phyloP scores from a whole-genome alignment of 2,329 filamentous ascomycete genomes.

The Cladophialophora chaetospira region DNA sequence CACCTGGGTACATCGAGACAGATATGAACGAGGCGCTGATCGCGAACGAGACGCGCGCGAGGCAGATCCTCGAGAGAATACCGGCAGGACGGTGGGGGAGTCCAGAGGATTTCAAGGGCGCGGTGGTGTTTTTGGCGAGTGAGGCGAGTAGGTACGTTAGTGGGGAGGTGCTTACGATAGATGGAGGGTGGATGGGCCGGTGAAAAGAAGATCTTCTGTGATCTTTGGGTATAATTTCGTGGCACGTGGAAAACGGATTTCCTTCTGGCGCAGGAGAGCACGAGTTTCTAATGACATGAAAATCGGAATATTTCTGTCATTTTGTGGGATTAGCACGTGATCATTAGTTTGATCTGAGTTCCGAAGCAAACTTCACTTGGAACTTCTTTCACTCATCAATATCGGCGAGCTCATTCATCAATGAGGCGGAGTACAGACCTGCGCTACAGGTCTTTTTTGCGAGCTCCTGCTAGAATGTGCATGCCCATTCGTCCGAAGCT shows the following conservation, averaged over 20 bases:
- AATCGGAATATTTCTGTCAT: neutral
- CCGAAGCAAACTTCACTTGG: neutral
- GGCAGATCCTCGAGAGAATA: conserved; percentile 76
- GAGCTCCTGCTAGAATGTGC: neutral
- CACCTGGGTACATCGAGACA: conserved; percentile 88
- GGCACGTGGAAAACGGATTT: too few species aligned
- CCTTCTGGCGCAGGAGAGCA: neutral
- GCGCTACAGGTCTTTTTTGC: neutral
- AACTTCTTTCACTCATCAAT: neutral
- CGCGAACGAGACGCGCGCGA: conserved; percentile 67
- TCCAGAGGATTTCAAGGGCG: conserved; percentile 56
- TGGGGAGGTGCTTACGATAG: conserved; percentile 48
- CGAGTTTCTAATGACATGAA: neutral
- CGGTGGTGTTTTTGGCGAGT: conserved; percentile 53
- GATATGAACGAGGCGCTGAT: conserved; percentile 90
- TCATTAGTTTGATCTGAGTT: too few species aligned
- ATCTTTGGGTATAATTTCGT: too few species aligned
- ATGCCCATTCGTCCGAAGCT: too few species aligned
- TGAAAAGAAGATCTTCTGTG: too few species aligned
- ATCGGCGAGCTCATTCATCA: neutral
- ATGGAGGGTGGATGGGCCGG: conserved; percentile 33
- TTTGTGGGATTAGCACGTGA: too few species aligned
- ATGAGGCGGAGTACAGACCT: neutral
- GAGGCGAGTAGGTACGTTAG: conserved; percentile 51
- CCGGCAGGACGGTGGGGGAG: conserved; percentile 80